These are phyloP conservation scores for Durio zibethinus DNA, from an alignment of 345 rosid species.

Conservation along the genomic window DNA sequence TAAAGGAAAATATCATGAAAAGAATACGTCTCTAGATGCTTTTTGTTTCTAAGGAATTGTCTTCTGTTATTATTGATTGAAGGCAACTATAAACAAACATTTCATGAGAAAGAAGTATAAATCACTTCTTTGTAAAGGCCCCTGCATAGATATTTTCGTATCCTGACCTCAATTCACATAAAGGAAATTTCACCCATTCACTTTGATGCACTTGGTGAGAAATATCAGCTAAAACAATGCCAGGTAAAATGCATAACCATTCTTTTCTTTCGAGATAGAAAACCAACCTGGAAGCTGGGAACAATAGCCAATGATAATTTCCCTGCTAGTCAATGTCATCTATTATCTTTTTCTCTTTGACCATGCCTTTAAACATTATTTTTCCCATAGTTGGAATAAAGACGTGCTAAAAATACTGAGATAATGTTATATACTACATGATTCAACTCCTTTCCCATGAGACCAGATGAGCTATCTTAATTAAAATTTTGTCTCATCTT, in stretches of 20 bases:
- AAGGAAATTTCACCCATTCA: neutral
- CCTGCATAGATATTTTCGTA: neutral
- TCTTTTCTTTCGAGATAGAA: neutral
- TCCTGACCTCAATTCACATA: neutral
- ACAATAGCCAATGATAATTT: neutral
- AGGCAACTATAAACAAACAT: neutral
- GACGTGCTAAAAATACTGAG: neutral
- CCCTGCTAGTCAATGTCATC: neutral
- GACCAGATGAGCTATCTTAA: neutral
- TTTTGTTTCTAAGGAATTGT: neutral
- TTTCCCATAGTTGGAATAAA: slow-evolving; percentile 3
- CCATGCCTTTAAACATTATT: neutral
- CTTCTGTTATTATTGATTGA: neutral
- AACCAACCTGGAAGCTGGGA: neutral
- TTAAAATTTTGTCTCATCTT: neutral
- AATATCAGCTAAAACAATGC: neutral
- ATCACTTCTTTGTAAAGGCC: neutral
- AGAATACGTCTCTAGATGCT: neutral
- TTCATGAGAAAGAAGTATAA: neutral
- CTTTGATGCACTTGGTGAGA: neutral
- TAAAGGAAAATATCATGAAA: neutral
- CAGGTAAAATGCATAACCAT: neutral
- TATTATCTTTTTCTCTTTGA: neutral
- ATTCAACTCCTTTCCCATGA: too few species aligned
- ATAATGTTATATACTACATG: neutral